Base-by-base conservation (phyloP, 768 basidiomycete genomes). In the Termitomyces sp. region DNA sequence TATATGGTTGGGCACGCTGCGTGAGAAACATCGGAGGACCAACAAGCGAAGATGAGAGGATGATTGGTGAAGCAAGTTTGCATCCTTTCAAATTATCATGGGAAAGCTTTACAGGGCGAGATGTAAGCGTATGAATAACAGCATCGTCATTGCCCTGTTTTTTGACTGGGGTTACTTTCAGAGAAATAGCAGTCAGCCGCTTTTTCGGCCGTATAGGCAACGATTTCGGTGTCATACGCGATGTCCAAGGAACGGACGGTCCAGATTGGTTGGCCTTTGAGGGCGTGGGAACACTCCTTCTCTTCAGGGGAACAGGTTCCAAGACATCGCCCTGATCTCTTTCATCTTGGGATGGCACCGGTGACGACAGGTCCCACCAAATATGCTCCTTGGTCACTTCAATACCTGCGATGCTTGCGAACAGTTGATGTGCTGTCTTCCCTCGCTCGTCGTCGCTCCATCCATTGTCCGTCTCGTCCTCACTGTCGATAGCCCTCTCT, bases 391-490 rank as follows among this genome's bases (percentile, higher is more conserved):
- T 55, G 21, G 44, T 68, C 48, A 69, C 71, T 21, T 70, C 66
- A 2, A 75, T 67, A 2, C 73, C 72, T 3, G 75, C 72, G 11
- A 71, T 67, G 1, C 65, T 61, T 0, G 79, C 82, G 57, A 87
- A 89, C 3, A 88, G 64, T 4, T 66, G 57, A 60, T 85, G 79
- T 0, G 85, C 84, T 7, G 81, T 85, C 51, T 76, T 72, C 16
- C 76, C 82, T 19, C 78, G 76, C n/a, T 78, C 81, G 46, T 80
- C 79, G 43, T 81, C 80, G 44, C 72, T 73, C 39, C 72, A 73
- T 11, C 62, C 63, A 34, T 52, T 56, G 52, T 73, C 69, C 2
- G 70, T 67, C 30, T 71, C 72, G 9, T 72, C 73, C 25, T 70
- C 71, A 50, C 68, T 73, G 21, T 71, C 72, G 30, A 60, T 10